Percentiles rank a stretch among this genome's conserved stretches.
Conservation (phyloP, 1,284 basidiomycete species). For the Hemileia vastatrix region DNA sequence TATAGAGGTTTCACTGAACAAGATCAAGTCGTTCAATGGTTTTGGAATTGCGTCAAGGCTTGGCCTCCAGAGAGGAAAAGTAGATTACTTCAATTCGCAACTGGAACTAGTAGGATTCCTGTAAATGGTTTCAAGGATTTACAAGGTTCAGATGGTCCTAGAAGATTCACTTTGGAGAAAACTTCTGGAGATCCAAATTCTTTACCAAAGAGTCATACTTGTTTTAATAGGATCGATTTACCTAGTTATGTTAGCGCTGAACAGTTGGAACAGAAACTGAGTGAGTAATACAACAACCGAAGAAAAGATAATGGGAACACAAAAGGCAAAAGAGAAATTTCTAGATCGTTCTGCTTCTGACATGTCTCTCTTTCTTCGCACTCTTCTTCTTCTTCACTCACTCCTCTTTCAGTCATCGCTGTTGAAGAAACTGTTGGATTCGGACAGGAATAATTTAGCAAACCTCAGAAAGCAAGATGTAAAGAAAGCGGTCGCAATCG, state of each 20-base stretch:
- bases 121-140: slow-evolving; percentile 99
- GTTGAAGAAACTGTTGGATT: slow-evolving; percentile 52
- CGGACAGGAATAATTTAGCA: slow-evolving; percentile 40
- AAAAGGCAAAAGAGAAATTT: neutral
- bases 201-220: slow-evolving; percentile 73
- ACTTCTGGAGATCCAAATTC: slow-evolving; percentile 67
- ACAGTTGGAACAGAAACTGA: slow-evolving; percentile 76
- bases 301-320: slow-evolving; percentile 25
- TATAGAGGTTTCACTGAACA: slow-evolving; percentile 51
- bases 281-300: slow-evolving; percentile 67
- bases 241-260: slow-evolving; percentile 86
- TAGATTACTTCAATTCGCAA: slow-evolving; percentile 87
- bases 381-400: slow-evolving; percentile 15
- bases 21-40: slow-evolving; percentile 97
- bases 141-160: slow-evolving; percentile 89
- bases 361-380: no score
- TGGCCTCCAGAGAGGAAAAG: slow-evolving; percentile 97
- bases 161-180: slow-evolving; percentile 42
- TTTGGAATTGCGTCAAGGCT: slow-evolving; percentile 94
- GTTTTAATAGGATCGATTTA: slow-evolving; percentile 59
- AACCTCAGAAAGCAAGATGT: no score
- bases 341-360: neutral
- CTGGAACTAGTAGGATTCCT: slow-evolving; percentile 90
- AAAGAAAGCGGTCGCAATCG: no score
- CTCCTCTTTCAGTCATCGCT: slow-evolving; percentile 26